phyloP scores from a whole-genome alignment of 306 rosid species.

The Acacia acuminata region DNA sequence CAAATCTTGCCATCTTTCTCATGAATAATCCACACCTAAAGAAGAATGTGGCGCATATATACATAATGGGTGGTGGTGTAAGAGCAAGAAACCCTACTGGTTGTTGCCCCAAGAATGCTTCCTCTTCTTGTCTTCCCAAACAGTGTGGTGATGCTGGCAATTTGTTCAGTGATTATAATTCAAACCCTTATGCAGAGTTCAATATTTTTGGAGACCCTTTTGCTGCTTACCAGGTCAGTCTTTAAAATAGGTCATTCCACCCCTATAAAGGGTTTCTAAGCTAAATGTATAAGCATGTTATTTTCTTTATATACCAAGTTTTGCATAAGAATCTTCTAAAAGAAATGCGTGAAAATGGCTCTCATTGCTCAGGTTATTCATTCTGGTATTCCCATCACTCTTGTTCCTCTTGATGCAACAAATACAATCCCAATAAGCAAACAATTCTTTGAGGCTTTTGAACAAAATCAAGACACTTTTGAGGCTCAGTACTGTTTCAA shows the following conservation, averaged over 20 bases:
- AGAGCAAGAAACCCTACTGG: constrained; percentile 82
- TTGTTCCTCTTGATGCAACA: constrained; percentile 93
- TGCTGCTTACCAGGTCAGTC: constrained; percentile 85
- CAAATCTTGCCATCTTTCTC: constrained; percentile 81
- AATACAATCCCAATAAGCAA: constrained; percentile 75
- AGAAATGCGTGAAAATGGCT: neutral
- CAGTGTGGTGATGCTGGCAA: constrained; percentile 92
- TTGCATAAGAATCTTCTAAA: neutral
- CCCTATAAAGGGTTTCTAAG: neutral
- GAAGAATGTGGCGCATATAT: constrained; percentile 80
- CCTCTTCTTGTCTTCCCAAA: constrained; percentile 56
- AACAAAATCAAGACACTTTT: constrained; percentile 56
- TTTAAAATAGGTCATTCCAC: neutral
- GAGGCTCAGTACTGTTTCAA: constrained; percentile 84
- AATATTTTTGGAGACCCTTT: constrained; percentile 89
- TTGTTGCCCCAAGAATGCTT: constrained; percentile 78
- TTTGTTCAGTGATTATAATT: constrained; percentile 63
- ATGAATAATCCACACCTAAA: constrained; percentile 82
- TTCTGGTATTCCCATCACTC: constrained; percentile 90
- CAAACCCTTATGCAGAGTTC: constrained; percentile 91
- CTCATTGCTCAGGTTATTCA: constrained; percentile 66
- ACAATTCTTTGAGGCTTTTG: constrained; percentile 66
- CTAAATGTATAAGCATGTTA: neutral
- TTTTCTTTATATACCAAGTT: neutral
- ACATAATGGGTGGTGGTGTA: constrained; percentile 92